Conservation (phyloP, 208 protist genomes). For the Leptomonas pyrrhocoris region DNA sequence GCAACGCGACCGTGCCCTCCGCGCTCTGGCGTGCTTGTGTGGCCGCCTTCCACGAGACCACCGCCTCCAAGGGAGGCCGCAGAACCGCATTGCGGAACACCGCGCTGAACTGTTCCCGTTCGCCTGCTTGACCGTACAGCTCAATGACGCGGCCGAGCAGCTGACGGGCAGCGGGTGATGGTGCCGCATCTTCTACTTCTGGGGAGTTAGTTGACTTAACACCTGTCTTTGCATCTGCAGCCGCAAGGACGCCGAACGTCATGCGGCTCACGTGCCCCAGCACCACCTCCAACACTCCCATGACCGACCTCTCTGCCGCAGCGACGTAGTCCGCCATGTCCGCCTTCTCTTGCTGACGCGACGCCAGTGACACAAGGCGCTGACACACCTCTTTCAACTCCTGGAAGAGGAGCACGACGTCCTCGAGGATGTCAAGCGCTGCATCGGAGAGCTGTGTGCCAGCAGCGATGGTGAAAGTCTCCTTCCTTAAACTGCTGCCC, state of each 20-base stretch:
- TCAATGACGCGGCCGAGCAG: conserved; percentile 41
- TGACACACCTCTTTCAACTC: conserved; percentile 31
- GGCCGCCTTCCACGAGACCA: conserved; percentile 83
- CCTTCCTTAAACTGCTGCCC: conserved; percentile 5
- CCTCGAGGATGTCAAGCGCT: conserved; percentile 29
- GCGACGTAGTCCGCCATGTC: conserved; percentile 25
- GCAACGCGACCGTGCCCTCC: conserved; percentile 56
- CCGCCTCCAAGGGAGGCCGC: conserved; percentile 55
- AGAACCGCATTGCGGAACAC: conserved; percentile 71
- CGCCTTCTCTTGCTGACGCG: conserved; percentile 25
- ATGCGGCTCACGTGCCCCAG: conserved; percentile 27
- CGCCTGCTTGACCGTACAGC: conserved; percentile 52
- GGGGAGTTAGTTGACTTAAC: neutral
- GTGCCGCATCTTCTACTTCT: neutral
- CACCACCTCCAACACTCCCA: conserved; percentile 32
- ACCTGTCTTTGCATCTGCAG: neutral
- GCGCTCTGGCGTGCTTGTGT: conserved; percentile 75
- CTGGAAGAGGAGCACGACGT: conserved; percentile 35
- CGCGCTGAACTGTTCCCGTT: conserved; percentile 49
- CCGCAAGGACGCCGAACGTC: neutral
- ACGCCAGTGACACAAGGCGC: conserved; percentile 21
- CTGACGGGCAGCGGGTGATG: conserved; percentile 12
- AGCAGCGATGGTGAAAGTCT: neutral
- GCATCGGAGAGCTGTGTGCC: conserved; percentile 15
- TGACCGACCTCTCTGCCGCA: conserved; percentile 28